Evolutionary conservation across 106 monocot genomes (phyloP).

Genomic region (Apostasia ramifera): DNA sequence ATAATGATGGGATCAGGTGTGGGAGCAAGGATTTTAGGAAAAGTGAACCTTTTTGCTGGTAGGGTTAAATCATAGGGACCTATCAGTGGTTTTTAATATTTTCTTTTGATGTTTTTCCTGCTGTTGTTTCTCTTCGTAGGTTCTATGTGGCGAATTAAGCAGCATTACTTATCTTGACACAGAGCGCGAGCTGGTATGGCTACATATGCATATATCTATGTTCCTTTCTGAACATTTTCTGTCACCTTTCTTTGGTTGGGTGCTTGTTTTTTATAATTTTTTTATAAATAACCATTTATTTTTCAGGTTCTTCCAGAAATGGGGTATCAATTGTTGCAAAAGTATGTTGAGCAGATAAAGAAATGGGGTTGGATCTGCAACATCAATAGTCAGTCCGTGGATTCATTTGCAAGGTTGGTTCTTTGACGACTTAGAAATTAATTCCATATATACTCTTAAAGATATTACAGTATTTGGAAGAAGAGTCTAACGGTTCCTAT

Average conservation of each 20-base stretch:
- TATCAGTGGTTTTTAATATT: no score
- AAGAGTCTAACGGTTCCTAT: background rate
- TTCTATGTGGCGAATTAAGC: slow-evolving; percentile 67
- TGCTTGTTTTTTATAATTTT: background rate
- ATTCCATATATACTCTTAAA: background rate
- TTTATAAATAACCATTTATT: background rate
- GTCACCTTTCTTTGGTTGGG: background rate
- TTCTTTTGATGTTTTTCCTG: background rate
- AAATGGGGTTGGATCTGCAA: slow-evolving; percentile 94
- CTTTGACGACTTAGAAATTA: background rate
- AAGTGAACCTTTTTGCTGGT: no score
- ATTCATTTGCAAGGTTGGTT: slow-evolving; percentile 56
- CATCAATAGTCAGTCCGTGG: slow-evolving; percentile 28
- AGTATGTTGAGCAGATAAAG: slow-evolving; percentile 67
- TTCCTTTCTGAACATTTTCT: background rate
- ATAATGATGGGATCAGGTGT: no score
- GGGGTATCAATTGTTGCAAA: slow-evolving; percentile 75
- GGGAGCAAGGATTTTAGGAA: no score
- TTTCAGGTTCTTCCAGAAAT: slow-evolving; percentile 83
- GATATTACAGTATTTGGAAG: background rate
- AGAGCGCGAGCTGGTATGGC: slow-evolving; percentile 70
- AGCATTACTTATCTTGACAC: slow-evolving; percentile 49
- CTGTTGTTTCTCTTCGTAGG: slow-evolving; percentile 31
- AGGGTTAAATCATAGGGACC: no score
- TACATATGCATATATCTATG: background rate